Base-by-base conservation (phyloP, 345 rosid genomes). In the Acer saccharum region DNA sequence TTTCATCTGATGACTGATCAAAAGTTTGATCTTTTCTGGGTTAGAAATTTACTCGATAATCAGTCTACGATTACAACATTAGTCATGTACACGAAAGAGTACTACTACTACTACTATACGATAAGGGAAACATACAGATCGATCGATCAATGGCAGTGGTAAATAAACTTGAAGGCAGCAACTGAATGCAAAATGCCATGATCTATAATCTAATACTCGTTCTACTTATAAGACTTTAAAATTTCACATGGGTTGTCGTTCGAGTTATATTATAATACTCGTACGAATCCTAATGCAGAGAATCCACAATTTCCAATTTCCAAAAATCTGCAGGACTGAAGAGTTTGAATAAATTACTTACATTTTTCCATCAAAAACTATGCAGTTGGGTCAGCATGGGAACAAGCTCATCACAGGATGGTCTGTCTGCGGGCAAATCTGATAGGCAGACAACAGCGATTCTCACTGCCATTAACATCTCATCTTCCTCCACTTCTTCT, bases 391-490 rank as follows among this genome's bases (percentile, higher is more conserved):
- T 93, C 73, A 95, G 90, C 97, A 93, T 92, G 72, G 88, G 88
- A 32, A 92, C 99, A 60, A 95, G 98, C 79, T 95, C 99, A 57
- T 95, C 97, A 65, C 97, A 92, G 8, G 97, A 93, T 78, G 97
- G 98, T 83, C 99, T 82, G 77, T 95, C 98, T 3, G 92, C 97
- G 0, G 99, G 92, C 75, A 79, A 84, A 79, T 95, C 99, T 0
- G 99, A 95, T 58, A 93, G 89, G 80, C 99, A 95, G 41, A 92
- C 87, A 23, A 89, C 93, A 12, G 95, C 90, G n/a, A 93, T 95
- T 81, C 96, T 88, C 66, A 93, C 86, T 61, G 96, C 98, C 99
- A 95, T 95, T 65, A 93, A 80, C 97, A 95, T 95, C 88, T 95
- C 98, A 18, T 95, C 97, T 85, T 95, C 99, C 89, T 93, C 97